A percentile compares a stretch with the other conserved stretches of the same genome.
Evolutionary conservation across 441 rosid species (phyloP).

Genomic region (Erodium moschatum): DNA sequence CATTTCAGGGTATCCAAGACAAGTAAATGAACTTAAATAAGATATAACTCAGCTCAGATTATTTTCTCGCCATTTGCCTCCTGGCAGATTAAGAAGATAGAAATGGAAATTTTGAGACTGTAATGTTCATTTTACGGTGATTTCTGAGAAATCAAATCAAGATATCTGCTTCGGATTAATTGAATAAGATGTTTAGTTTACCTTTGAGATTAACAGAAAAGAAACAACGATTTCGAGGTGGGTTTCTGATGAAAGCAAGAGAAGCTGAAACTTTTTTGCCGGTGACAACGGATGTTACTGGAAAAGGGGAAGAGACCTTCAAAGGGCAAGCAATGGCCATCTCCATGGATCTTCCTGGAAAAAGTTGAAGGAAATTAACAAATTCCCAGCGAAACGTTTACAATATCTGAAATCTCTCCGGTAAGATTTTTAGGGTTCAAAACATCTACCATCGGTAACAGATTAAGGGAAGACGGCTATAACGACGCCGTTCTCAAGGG

Average conservation of each 20-base stretch:
- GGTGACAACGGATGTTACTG: background rate
- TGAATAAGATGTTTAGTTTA: background rate
- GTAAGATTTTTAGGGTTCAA: background rate
- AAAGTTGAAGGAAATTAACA: background rate
- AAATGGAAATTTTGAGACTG: background rate
- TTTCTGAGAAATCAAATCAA: background rate
- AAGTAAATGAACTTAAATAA: background rate
- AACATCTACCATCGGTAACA: background rate
- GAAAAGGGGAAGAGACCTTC: constrained; percentile 1
- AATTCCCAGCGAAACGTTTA: background rate
- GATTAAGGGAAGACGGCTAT: too few species aligned
- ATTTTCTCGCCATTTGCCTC: background rate
- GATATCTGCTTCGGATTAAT: background rate
- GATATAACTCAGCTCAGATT: background rate
- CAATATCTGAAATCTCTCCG: background rate
- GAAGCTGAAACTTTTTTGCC: background rate
- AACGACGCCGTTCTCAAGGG: background rate
- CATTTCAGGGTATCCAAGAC: background rate
- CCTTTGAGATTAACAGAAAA: background rate
- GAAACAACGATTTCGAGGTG: constrained; percentile 8
- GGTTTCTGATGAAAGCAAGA: background rate
- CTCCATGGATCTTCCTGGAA: constrained; percentile 3
- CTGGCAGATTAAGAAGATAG: background rate
- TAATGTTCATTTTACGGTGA: background rate
- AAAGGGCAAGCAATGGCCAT: background rate